Conservation (phyloP, 2,329 filamentous ascomycete genomes). For the Endocalyx cinctus region DNA sequence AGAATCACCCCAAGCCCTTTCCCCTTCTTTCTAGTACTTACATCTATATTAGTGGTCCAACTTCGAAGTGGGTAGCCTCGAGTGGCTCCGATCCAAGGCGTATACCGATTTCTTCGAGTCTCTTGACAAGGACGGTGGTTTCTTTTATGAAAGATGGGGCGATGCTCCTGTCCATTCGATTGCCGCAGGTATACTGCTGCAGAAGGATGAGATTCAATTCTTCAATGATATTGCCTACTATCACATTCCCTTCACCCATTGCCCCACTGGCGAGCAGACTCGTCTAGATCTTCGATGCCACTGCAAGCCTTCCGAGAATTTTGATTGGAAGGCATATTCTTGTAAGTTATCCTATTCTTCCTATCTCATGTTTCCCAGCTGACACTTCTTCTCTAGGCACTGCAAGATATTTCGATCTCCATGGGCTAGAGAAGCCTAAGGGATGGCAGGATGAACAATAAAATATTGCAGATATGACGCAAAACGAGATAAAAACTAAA, state of each 20-base stretch:
- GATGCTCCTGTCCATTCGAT: slow-evolving; percentile 99
- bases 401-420: slow-evolving; percentile 78
- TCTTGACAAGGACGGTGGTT: slow-evolving; percentile 86
- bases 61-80: slow-evolving; percentile 91
- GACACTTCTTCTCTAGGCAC: slow-evolving; percentile 55
- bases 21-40: slow-evolving; percentile 16
- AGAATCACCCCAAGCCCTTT: background rate
- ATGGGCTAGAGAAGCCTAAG: slow-evolving; percentile 73
- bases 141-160: slow-evolving; percentile 99
- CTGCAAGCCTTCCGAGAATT: slow-evolving; percentile 95
- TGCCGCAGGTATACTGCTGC: slow-evolving; percentile 77
- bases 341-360: slow-evolving; percentile 55
- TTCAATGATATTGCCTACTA: slow-evolving; percentile 99
- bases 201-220: slow-evolving; percentile 94
- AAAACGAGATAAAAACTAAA: slow-evolving; percentile 23
- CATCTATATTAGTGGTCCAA: slow-evolving; percentile 76
- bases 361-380: background rate
- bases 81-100: slow-evolving; percentile 85
- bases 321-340: slow-evolving; percentile 98
- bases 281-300: slow-evolving; percentile 83
- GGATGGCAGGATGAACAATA: slow-evolving; percentile 71
- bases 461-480: slow-evolving; percentile 29
- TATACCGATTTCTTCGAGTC: slow-evolving; percentile 89
- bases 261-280: slow-evolving; percentile 82
- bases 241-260: slow-evolving; percentile 97